phyloP scores from a whole-genome alignment of 1,139 yeast genomes.

The Debaryomyces psychrophilus region DNA sequence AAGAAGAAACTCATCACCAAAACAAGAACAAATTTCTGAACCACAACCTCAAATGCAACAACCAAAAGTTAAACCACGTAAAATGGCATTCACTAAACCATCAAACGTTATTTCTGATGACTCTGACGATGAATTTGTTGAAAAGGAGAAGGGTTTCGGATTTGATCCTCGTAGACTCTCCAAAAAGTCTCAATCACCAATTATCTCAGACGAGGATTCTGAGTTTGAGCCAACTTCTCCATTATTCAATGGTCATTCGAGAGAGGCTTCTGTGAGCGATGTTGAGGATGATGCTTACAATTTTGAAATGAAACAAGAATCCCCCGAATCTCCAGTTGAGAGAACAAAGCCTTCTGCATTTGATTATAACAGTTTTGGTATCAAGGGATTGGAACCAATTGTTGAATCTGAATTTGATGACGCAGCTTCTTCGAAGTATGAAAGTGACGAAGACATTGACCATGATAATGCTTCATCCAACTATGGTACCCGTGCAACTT shows the following conservation, averaged over 20 bases:
- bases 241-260: constrained; percentile 3
- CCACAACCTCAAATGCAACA: constrained; percentile 3
- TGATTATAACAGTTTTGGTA: constrained; percentile 36
- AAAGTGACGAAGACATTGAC: constrained; percentile 26
- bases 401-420: constrained; percentile 39
- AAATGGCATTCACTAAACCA: constrained; percentile 9
- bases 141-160: constrained; percentile 22
- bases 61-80: constrained; percentile 3
- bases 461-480: constrained; percentile 24
- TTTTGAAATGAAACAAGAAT: constrained; percentile 7
- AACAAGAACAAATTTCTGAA: neutral
- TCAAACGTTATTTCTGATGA: constrained; percentile 12
- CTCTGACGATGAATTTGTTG: constrained; percentile 23
- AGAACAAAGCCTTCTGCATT: constrained; percentile 19
- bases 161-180: constrained; percentile 27
- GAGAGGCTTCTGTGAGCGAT: constrained; percentile 12
- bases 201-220: constrained; percentile 10
- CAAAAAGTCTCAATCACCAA: constrained; percentile 12
- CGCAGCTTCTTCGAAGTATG: constrained; percentile 40
- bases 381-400: constrained; percentile 46
- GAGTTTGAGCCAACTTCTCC: constrained; percentile 9
- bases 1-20: constrained; percentile 11
- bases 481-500: constrained; percentile 13
- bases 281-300: constrained; percentile 12
- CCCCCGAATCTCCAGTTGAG: neutral